Evolutionary conservation across 2,329 filamentous ascomycete species (phyloP).

Genomic region (Coniochaeta sp.): DNA sequence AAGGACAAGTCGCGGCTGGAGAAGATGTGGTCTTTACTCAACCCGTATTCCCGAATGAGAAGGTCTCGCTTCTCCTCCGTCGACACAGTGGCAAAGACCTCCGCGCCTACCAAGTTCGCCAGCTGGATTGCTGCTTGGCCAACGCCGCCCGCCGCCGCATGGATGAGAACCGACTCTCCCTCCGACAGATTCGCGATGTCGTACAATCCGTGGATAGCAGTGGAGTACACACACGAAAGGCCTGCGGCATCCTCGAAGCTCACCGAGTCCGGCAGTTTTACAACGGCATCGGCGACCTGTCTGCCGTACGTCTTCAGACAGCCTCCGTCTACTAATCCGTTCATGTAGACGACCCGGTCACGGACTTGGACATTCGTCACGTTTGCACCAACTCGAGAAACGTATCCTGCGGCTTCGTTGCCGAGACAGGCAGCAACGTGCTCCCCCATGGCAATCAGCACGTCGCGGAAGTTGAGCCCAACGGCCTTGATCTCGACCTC

Average conservation of each 20-base stretch:
- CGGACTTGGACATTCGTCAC: conserved; percentile 8
- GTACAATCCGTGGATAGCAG: conserved; percentile 18
- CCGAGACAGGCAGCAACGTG: conserved; percentile 12
- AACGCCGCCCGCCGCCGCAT: conserved; percentile 22
- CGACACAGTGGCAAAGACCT: conserved; percentile 26
- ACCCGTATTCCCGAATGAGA: conserved; percentile 21
- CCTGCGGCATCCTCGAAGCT: conserved; percentile 21
- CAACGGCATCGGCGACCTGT: neutral
- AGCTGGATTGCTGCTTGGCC: conserved; percentile 12
- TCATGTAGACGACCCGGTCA: neutral
- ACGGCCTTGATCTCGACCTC: conserved; percentile 21
- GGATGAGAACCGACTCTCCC: conserved; percentile 19
- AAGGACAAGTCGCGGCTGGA: conserved; percentile 25
- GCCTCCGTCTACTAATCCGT: neutral
- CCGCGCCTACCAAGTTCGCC: conserved; percentile 10
- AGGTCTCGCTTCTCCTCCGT: conserved; percentile 24
- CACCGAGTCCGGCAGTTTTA: neutral
- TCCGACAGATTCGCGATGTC: conserved; percentile 12
- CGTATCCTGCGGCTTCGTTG: conserved; percentile 22
- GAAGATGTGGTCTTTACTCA: conserved; percentile 25
- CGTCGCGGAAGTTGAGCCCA: conserved; percentile 29
- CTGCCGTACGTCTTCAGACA: neutral
- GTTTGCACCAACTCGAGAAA: conserved; percentile 16
- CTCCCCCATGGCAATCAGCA: conserved; percentile 23
- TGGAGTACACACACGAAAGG: conserved; percentile 21